Base-by-base conservation (phyloP, 495 filamentous ascomycete species). In the Aspergillus sclerotiicarbonarius region DNA sequence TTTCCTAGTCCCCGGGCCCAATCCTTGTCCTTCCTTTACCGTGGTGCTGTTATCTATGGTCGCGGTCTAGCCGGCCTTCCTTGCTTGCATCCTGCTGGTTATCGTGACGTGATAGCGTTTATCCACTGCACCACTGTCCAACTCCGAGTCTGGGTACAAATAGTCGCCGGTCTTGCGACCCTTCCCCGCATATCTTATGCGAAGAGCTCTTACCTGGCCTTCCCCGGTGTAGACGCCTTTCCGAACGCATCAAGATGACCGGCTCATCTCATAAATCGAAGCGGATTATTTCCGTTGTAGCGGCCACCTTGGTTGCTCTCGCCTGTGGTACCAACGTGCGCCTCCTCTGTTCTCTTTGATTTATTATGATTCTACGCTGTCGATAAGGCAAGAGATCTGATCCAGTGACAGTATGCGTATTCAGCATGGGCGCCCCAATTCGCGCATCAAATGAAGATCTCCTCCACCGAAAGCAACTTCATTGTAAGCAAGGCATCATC, bases 361-460 rank as follows among this genome's bases (percentile, higher is more conserved):
- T 13, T 47, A 54, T 7, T 31, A 30, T 33, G 20, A 54, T 45
- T 30, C 37, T 32, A 10, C 21, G 32, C 19, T 4, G 19, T 8
- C 31, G 25, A 10, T 18, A 10, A 54, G 10, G 52, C 20, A 35
- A 6, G 6, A 46, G 6, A 46, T 43, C 57, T 61, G 43, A 58
- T 56, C 31, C 31, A 56, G 57, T 15, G 1, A 51, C 63, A 96
- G 92, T 98, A 98, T 84, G 95, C 92, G 61, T 98, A 97, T 67
- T 96, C 92, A 54, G 95, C 94, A 74, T 98, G 95, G 91, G 93
- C 88, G 29, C 94, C 94, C 15, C 91, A 96, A 71, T 96, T 97
- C 64, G 92, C 92, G 21, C 85, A 92, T 58, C 83, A 80, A 57
- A 79, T 98, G 72, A 83, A 89, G 71, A 84, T 98, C 51, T 90